Evolutionary conservation across 2,329 filamentous ascomycete species (phyloP).

Genomic region (Ramularia endophylla): DNA sequence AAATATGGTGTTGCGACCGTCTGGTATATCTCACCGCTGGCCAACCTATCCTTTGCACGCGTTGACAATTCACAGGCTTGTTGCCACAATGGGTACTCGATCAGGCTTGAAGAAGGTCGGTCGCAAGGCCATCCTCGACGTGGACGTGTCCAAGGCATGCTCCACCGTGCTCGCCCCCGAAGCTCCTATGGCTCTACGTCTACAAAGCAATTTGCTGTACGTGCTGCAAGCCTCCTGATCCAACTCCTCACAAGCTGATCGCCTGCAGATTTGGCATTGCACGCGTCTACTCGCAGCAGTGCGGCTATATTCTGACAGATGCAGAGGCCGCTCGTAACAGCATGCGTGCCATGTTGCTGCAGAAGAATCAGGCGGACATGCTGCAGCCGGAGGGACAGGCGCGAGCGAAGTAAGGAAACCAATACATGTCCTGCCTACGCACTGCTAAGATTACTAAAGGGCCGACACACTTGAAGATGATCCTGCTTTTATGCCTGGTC

Average conservation of each 20-base stretch:
- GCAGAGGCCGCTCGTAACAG: constrained; percentile 67
- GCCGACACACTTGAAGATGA: constrained; percentile 72
- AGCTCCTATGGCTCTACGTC: constrained; percentile 79
- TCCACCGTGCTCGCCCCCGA: constrained; percentile 76
- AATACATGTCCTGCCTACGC: too few relatives aligned
- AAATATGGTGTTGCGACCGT: constrained; percentile 93
- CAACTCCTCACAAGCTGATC: neutral
- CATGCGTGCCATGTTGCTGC: constrained; percentile 62
- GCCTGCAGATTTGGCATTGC: constrained; percentile 64
- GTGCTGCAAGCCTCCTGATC: neutral
- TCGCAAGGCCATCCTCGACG: constrained; percentile 79
- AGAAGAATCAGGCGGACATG: constrained; percentile 48
- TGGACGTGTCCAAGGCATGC: constrained; percentile 82
- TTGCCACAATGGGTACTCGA: constrained; percentile 77
- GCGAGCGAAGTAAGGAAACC: constrained; percentile 58
- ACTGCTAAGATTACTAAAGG: too few relatives aligned
- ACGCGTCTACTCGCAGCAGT: constrained; percentile 81
- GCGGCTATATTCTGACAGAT: constrained; percentile 76
- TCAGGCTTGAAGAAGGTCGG: constrained; percentile 67
- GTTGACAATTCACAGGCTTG: constrained; percentile 58
- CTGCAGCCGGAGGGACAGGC: constrained; percentile 62
- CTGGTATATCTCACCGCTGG: constrained; percentile 53
- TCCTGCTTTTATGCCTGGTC: constrained; percentile 67
- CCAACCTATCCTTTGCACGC: neutral
- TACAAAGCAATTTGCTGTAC: constrained; percentile 81